A percentile compares a stretch with the other conserved stretches of the same genome.
Evolutionary conservation across 176 grass and related monocot genomes (phyloP).

Genomic region (Musa beccarii): DNA sequence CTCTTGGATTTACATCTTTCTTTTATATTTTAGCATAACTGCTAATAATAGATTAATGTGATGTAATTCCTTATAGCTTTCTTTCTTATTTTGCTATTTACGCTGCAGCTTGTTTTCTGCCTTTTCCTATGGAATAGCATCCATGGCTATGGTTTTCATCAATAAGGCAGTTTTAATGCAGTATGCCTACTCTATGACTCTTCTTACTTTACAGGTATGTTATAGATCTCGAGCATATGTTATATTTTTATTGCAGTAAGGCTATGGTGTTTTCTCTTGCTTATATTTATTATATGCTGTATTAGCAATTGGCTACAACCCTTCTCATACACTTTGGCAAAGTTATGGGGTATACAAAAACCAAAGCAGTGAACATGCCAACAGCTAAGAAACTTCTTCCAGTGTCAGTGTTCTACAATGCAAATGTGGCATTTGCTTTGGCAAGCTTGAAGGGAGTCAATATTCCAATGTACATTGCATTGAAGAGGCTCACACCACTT

Average conservation of each 20-base stretch:
- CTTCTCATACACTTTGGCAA: conserved; percentile 77
- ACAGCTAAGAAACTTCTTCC: conserved; percentile 89
- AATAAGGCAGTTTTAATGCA: conserved; percentile 96
- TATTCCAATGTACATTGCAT: conserved; percentile 99
- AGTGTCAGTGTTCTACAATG: conserved; percentile 82
- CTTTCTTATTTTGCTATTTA: neutral
- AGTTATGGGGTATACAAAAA: conserved; percentile 51
- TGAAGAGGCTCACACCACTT: conserved; percentile 94
- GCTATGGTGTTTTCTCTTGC: neutral
- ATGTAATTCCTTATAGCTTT: neutral
- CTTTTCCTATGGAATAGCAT: conserved; percentile 82
- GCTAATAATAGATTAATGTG: too few species aligned
- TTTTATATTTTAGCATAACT: too few species aligned
- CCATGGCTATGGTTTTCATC: conserved; percentile 95
- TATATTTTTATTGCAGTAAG: conserved; percentile 1
- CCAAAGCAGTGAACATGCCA: conserved; percentile 56
- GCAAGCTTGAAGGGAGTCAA: conserved; percentile 95
- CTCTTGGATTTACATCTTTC: too few species aligned
- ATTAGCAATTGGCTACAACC: conserved; percentile 77
- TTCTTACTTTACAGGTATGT: conserved; percentile 82
- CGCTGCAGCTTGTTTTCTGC: conserved; percentile 64
- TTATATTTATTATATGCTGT: conserved; percentile 1
- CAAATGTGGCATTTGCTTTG: conserved; percentile 93
- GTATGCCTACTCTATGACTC: conserved; percentile 87
- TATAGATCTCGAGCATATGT: neutral